These are phyloP conservation scores for Saturnispora besseyi DNA, from an alignment of 805 yeast species.

Conservation along the genomic window DNA sequence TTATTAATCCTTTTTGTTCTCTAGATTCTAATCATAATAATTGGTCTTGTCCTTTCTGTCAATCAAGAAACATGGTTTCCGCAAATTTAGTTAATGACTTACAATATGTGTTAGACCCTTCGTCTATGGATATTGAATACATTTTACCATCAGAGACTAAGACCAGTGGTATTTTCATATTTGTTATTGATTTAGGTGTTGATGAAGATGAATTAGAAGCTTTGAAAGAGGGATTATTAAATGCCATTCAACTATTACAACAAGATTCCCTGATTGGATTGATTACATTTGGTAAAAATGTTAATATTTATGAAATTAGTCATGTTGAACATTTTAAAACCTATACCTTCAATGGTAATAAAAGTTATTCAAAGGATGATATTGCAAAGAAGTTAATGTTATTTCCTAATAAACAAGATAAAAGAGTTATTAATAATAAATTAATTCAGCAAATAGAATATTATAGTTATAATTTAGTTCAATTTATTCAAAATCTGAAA, in stretches of 20 bases:
- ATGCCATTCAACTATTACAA: constrained; percentile 39
- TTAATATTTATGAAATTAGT: constrained; percentile 46
- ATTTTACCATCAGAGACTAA: constrained; percentile 18
- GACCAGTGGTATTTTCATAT: constrained; percentile 37
- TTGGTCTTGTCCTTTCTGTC: constrained; percentile 56
- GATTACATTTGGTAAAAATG: constrained; percentile 51
- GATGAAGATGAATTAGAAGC: constrained; percentile 39
- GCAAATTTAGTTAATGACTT: constrained; percentile 15
- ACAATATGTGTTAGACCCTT: constrained; percentile 33
- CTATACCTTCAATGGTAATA: constrained; percentile 48
- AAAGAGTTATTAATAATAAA: constrained; percentile 22
- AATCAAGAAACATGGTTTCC: constrained; percentile 35
- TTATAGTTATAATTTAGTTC: constrained; percentile 43
- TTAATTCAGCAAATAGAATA: constrained; percentile 40
- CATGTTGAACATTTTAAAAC: constrained; percentile 28
- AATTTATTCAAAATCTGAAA: constrained; percentile 39
- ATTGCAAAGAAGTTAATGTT: constrained; percentile 35
- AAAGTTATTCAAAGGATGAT: constrained; percentile 39
- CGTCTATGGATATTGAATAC: constrained; percentile 45
- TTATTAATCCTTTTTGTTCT: constrained; percentile 44
- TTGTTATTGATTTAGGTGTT: constrained; percentile 49
- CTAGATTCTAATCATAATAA: constrained; percentile 25
- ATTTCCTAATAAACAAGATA: constrained; percentile 19
- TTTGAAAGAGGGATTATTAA: constrained; percentile 40
- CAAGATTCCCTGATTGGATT: constrained; percentile 48